These are phyloP conservation scores for Leptosphaerulina australis DNA, from an alignment of 2,329 filamentous ascomycete species.

Conservation along the genomic window DNA sequence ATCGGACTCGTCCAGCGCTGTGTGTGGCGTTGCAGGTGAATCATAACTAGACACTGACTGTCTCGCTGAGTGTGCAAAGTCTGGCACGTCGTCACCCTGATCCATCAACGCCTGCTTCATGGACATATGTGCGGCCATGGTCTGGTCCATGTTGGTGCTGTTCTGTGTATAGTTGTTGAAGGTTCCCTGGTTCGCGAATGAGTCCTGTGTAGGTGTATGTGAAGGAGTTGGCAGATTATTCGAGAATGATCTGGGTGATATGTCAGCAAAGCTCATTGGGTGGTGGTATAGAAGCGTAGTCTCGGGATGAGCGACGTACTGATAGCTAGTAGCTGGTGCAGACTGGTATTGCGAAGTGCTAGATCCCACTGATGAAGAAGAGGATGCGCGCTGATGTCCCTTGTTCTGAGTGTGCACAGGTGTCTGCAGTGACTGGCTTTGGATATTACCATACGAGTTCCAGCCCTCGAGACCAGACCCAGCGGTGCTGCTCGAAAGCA, in stretches of 20 bases:
- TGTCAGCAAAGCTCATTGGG: slow-evolving; percentile 40
- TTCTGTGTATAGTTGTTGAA: slow-evolving; percentile 56
- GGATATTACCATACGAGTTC: slow-evolving; percentile 41
- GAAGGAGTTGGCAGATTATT: slow-evolving; percentile 62
- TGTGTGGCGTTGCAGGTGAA: slow-evolving; percentile 67
- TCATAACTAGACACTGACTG: slow-evolving; percentile 66
- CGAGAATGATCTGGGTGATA: slow-evolving; percentile 51
- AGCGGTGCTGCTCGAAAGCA: slow-evolving; percentile 39
- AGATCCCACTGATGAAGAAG: slow-evolving; percentile 49
- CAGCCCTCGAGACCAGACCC: slow-evolving; percentile 39
- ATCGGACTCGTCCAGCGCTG: slow-evolving; percentile 59
- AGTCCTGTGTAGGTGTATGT: slow-evolving; percentile 60
- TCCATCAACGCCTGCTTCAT: slow-evolving; percentile 66
- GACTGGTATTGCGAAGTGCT: slow-evolving; percentile 44
- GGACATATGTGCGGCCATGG: slow-evolving; percentile 61
- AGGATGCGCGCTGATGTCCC: slow-evolving; percentile 48
- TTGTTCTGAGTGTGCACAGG: slow-evolving; percentile 36
- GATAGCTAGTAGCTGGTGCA: slow-evolving; percentile 41
- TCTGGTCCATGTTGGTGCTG: slow-evolving; percentile 50
- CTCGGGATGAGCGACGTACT: slow-evolving; percentile 55
- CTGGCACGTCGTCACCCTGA: slow-evolving; percentile 57
- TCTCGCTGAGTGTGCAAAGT: slow-evolving; percentile 60
- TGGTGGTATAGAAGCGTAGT: not conserved
- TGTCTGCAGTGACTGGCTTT: slow-evolving; percentile 44
- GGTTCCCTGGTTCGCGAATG: slow-evolving; percentile 53